Conservation (phyloP, 164 flowering plant species). For the Vitis amurensis region DNA sequence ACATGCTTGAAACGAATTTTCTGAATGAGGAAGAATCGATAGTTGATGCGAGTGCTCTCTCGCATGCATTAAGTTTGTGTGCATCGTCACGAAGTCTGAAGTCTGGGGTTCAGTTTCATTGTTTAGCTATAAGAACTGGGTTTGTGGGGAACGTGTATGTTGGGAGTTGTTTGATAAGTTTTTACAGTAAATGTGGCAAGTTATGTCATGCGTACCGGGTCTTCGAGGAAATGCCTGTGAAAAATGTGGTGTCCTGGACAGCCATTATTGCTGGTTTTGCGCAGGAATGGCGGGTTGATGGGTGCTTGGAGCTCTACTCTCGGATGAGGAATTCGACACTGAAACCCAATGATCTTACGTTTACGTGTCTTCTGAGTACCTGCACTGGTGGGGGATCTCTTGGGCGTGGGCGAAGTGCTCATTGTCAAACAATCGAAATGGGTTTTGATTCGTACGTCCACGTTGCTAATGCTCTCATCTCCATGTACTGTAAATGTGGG, state of each 20-base stretch:
- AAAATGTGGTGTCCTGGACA: constrained; percentile 68
- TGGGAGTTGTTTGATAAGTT: constrained; percentile 51
- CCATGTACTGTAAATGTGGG: constrained; percentile 78
- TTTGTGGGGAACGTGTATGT: constrained; percentile 48
- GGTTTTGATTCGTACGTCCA: constrained; percentile 50
- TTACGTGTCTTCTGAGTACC: constrained; percentile 46
- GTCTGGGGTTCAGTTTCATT: constrained; percentile 48
- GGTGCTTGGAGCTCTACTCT: constrained; percentile 41
- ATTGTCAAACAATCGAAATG: constrained; percentile 50
- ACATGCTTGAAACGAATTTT: constrained; percentile 11
- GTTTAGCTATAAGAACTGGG: constrained; percentile 45
- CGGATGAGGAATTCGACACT: constrained; percentile 39
- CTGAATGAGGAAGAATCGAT: constrained; percentile 11
- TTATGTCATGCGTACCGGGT: constrained; percentile 31
- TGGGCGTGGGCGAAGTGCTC: constrained; percentile 54
- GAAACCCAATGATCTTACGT: constrained; percentile 60
- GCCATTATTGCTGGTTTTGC: constrained; percentile 59
- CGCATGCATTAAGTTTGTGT: constrained; percentile 50
- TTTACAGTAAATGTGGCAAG: constrained; percentile 43
- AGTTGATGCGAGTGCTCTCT: constrained; percentile 29
- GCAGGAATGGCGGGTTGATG: constrained; percentile 43
- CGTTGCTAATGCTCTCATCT: constrained; percentile 54
- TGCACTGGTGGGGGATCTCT: constrained; percentile 61
- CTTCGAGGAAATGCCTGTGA: constrained; percentile 66
- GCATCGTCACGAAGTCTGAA: constrained; percentile 23